phyloP scores from a whole-genome alignment of 345 rosid species.

The Gossypium sturtianum region DNA sequence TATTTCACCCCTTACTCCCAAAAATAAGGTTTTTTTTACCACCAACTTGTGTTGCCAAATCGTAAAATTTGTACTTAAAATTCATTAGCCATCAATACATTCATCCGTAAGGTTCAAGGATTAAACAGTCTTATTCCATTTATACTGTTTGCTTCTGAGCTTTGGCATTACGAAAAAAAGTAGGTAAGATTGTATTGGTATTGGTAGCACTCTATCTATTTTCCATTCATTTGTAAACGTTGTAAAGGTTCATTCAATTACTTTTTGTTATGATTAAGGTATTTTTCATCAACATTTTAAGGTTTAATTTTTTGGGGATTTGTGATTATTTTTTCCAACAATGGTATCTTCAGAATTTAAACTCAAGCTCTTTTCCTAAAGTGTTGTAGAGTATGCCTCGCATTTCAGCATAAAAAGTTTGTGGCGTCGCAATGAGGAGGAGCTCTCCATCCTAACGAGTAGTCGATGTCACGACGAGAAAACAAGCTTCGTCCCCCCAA shows the following conservation, averaged over 20 bases:
- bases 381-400: no score
- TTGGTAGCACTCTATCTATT: background rate
- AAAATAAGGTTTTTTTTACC: background rate
- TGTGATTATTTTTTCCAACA: no score
- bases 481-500: no score
- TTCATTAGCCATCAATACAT: background rate
- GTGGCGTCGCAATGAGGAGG: no score
- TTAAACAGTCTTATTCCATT: background rate
- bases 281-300: no score
- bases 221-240: background rate
- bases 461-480: no score
- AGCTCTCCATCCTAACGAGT: no score
- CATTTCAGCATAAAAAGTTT: no score
- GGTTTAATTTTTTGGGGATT: no score
- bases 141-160: background rate
- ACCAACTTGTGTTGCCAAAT: background rate
- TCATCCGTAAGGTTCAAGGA: background rate
- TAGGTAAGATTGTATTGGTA: background rate
- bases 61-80: background rate
- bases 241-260: background rate
- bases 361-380: no score
- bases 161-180: background rate
- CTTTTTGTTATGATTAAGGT: no score
- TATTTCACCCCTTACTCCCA: background rate
- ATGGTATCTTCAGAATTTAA: no score